Evolutionary conservation across 768 basidiomycete genomes (phyloP).

Genomic region (Lactarius hatsudake): DNA sequence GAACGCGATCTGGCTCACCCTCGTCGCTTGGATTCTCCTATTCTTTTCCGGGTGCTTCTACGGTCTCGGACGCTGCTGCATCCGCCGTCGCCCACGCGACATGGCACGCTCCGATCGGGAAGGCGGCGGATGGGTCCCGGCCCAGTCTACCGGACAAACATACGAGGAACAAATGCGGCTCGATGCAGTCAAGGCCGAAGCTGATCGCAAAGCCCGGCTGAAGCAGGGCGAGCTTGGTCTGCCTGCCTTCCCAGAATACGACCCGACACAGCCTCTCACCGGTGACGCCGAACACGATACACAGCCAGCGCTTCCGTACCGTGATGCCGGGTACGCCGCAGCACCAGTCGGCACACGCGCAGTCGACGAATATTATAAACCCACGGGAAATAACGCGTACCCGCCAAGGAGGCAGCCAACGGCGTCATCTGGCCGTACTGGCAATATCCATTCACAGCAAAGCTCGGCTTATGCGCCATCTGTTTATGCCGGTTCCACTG

Average conservation of each 20-base stretch:
- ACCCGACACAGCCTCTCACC: constrained; percentile 60
- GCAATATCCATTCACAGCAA: constrained; percentile 39
- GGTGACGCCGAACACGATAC: constrained; percentile 51
- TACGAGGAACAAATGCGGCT: constrained; percentile 70
- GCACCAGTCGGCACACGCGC: constrained; percentile 64
- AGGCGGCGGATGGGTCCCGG: constrained; percentile 22
- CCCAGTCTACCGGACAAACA: constrained; percentile 32
- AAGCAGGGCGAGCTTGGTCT: constrained; percentile 60
- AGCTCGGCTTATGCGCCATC: constrained; percentile 45
- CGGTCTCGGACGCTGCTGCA: constrained; percentile 79
- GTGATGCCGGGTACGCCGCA: constrained; percentile 59
- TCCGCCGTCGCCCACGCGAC: constrained; percentile 50
- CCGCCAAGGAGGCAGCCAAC: constrained; percentile 38
- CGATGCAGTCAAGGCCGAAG: constrained; percentile 84
- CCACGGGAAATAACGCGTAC: constrained; percentile 41
- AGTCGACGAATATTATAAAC: constrained; percentile 70
- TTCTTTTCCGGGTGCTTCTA: constrained; percentile 92
- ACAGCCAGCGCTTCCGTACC: constrained; percentile 24
- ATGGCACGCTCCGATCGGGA: constrained; percentile 32
- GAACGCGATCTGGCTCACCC: constrained; percentile 88
- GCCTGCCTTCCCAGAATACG: constrained; percentile 71
- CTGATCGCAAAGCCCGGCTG: constrained; percentile 73
- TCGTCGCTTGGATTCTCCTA: constrained; percentile 80
- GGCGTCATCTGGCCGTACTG: constrained; percentile 28
- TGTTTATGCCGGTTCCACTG: constrained; percentile 32